Conservation (phyloP, 257 asterid species). For the Solanum gracilifrons region DNA sequence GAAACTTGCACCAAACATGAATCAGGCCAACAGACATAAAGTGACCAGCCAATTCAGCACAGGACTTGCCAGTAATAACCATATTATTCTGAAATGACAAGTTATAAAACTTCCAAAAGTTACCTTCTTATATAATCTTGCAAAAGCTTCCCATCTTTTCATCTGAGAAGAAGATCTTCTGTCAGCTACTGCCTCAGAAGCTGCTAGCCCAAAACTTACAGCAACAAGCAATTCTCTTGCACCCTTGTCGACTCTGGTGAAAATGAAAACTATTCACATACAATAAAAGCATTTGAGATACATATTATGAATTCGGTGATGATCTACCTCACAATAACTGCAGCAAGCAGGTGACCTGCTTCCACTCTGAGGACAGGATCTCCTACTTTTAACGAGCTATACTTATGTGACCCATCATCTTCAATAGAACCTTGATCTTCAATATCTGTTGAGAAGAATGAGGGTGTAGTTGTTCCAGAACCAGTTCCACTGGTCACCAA, state of each 20-base stretch:
- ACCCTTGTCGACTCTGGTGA: conserved; percentile 56
- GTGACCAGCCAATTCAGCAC: background rate
- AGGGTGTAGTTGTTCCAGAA: conserved; percentile 28
- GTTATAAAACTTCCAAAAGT: background rate
- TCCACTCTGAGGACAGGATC: conserved; percentile 97
- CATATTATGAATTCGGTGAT: conserved; percentile 4
- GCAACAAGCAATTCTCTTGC: conserved; percentile 96
- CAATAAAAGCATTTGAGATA: background rate
- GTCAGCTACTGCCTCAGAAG: conserved; percentile 81
- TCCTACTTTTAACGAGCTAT: conserved; percentile 65
- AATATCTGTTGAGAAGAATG: conserved; percentile 38
- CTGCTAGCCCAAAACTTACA: conserved; percentile 73
- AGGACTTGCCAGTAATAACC: background rate
- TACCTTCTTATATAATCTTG: conserved; percentile 83
- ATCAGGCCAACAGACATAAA: background rate
- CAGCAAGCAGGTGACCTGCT: conserved; percentile 91
- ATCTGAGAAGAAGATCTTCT: conserved; percentile 72
- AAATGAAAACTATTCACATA: conserved; percentile 11
- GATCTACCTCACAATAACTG: conserved; percentile 75
- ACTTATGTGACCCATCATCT: conserved; percentile 38
- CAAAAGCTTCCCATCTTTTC: conserved; percentile 89
- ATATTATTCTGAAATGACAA: background rate
- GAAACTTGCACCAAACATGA: background rate
- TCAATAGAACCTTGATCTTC: conserved; percentile 46
- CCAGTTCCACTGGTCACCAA: conserved; percentile 30